Conservation (phyloP, 75 land plant species). For the Selaginella moellendorffii region DNA sequence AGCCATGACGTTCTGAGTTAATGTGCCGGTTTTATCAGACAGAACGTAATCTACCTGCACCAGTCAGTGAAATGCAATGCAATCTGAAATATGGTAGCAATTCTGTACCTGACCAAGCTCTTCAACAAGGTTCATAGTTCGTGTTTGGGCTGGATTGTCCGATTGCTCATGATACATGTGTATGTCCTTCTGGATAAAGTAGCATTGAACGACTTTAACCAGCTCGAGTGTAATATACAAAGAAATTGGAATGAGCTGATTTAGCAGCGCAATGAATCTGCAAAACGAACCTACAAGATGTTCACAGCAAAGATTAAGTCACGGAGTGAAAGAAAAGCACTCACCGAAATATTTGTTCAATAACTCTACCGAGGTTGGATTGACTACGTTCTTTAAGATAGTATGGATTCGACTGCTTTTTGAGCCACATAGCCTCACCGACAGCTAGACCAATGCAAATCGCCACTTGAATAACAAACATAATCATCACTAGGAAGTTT, state of each 20-base stretch:
- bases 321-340: too few species aligned
- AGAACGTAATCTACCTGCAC: conserved; percentile 23
- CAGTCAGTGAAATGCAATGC: not conserved
- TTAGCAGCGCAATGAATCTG: conserved; percentile 25
- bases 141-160: conserved; percentile 15
- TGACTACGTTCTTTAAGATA: conserved; percentile 11
- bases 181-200: conserved; percentile 19
- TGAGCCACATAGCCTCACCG: conserved; percentile 14
- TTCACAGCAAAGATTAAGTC: too few species aligned
- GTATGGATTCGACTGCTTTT: not conserved
- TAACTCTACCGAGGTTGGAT: conserved; percentile 14
- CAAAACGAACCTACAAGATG: not conserved
- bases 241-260: conserved; percentile 28
- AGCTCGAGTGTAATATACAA: conserved; percentile 28
- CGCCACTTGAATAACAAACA: conserved; percentile 16
- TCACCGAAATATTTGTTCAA: conserved; percentile 20
- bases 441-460: conserved; percentile 21
- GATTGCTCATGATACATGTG: conserved; percentile 15
- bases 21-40: conserved; percentile 30
- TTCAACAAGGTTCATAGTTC: conserved; percentile 21
- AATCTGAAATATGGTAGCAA: not conserved
- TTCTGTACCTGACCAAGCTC: conserved; percentile 30
- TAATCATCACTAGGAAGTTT: conserved; percentile 15
- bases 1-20: conserved; percentile 31
- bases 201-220: conserved; percentile 28